These are phyloP conservation scores for Saxophila tyrrhenica DNA, from an alignment of 495 filamentous ascomycete genomes.

Conservation along the genomic window DNA sequence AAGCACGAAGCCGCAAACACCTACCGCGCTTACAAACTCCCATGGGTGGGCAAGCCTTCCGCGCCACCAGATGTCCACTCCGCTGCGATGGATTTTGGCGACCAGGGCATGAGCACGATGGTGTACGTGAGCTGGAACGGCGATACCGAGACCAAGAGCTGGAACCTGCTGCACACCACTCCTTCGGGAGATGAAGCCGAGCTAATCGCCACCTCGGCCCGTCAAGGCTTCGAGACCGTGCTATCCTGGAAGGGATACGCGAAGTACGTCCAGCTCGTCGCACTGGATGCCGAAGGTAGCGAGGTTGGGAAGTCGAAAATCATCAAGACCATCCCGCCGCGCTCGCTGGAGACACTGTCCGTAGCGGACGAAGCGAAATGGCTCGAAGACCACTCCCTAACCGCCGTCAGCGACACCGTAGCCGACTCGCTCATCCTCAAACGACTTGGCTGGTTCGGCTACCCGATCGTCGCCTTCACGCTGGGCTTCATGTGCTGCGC, in stretches of 20 bases:
- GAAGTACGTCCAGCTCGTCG: neutral
- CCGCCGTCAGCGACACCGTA: neutral
- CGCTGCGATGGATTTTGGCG: neutral
- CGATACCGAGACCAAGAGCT: constrained; percentile 1
- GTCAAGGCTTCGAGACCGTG: neutral
- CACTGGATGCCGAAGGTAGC: neutral
- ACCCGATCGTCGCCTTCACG: neutral
- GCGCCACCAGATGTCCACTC: neutral
- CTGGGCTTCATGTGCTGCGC: neutral
- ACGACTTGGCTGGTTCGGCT: neutral
- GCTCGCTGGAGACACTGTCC: neutral
- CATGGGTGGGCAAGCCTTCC: neutral
- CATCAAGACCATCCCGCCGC: neutral
- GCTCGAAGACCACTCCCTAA: neutral
- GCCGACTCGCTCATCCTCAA: neutral
- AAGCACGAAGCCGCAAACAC: neutral
- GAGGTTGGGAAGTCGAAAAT: neutral
- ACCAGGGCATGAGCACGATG: neutral
- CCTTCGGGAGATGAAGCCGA: neutral
- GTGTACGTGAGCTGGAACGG: constrained; percentile 13
- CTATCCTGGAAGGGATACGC: neutral
- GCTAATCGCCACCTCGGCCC: neutral
- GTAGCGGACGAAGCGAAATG: neutral
- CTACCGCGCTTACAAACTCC: constrained; percentile 3
- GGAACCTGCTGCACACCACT: neutral